Conservation (phyloP, 164 flowering plant genomes). For the Umbilicus rupestris region DNA sequence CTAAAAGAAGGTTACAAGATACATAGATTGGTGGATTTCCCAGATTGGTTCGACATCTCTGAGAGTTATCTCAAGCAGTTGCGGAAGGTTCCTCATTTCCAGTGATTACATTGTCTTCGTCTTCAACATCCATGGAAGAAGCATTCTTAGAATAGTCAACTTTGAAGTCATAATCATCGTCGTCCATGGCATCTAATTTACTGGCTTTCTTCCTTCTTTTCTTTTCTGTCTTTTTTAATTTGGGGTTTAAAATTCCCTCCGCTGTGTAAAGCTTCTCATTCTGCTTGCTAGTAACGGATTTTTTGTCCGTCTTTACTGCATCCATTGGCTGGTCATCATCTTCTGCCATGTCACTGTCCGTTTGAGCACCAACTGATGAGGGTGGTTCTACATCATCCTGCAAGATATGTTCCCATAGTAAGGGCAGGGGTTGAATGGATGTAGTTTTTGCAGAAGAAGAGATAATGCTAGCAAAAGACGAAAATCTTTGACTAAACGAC, state of each 20-base stretch:
- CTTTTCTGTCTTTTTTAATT: conserved; percentile 53
- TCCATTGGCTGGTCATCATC: conserved; percentile 35
- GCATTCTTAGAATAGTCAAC: conserved; percentile 45
- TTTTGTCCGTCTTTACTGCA: conserved; percentile 19
- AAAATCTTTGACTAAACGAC: background rate
- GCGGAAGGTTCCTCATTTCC: background rate
- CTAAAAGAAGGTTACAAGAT: no score
- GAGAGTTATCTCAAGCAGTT: background rate
- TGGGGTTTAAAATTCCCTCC: conserved; percentile 74
- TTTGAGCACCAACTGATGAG: conserved; percentile 16
- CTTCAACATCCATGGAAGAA: conserved; percentile 31
- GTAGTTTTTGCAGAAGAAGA: background rate
- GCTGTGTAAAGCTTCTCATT: conserved; percentile 66
- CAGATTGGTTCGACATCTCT: background rate
- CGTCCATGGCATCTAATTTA: conserved; percentile 37
- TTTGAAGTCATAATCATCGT: conserved; percentile 77
- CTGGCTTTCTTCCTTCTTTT: conserved; percentile 56
- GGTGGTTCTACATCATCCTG: conserved; percentile 11
- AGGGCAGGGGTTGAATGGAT: background rate
- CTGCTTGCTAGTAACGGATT: conserved; percentile 32
- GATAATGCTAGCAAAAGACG: background rate
- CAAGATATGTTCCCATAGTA: background rate
- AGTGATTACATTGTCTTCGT: conserved; percentile 14
- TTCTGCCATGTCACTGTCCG: conserved; percentile 12
- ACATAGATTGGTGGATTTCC: background rate